phyloP scores from a whole-genome alignment of 306 rosid genomes.

The Lathyrus aphaca region DNA sequence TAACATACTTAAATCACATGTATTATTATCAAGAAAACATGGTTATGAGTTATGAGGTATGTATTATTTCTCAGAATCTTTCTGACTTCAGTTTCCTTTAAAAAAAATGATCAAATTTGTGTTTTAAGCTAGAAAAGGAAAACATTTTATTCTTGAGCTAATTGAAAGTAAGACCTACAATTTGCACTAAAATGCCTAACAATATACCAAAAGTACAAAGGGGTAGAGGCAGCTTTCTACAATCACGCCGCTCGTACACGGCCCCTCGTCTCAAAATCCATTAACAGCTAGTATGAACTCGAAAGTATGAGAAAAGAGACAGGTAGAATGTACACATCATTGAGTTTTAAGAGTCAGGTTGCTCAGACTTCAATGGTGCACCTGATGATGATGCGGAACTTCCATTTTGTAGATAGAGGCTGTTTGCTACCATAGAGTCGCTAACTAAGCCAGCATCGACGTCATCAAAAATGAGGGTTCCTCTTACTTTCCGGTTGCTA shows the following conservation, averaged over 20 bases:
- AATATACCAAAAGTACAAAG: conserved; percentile 40
- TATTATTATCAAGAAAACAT: neutral
- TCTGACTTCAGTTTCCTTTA: neutral
- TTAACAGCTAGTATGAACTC: conserved; percentile 34
- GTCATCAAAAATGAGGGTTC: conserved; percentile 77
- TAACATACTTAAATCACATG: neutral
- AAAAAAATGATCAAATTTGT: neutral
- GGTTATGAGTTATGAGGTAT: neutral
- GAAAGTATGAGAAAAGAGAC: conserved; percentile 31
- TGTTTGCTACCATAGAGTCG: conserved; percentile 93
- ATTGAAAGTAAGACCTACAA: conserved; percentile 37
- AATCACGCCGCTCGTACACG: conserved; percentile 74
- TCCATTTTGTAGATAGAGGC: conserved; percentile 87
- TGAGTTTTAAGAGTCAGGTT: conserved; percentile 61
- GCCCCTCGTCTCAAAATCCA: conserved; percentile 54
- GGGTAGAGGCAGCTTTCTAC: conserved; percentile 84
- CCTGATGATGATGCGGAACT: conserved; percentile 79
- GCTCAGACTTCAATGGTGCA: conserved; percentile 78
- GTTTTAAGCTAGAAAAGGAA: conserved; percentile 29
- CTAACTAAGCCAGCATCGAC: conserved; percentile 87
- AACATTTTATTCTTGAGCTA: conserved; percentile 43
- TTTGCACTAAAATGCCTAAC: conserved; percentile 43
- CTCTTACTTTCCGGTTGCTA: conserved; percentile 83
- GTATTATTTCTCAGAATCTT: conserved; percentile 13
- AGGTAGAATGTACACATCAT: conserved; percentile 56